phyloP scores from a whole-genome alignment of 352 stramenopile species.

The Ochromonadaceae sp. region DNA sequence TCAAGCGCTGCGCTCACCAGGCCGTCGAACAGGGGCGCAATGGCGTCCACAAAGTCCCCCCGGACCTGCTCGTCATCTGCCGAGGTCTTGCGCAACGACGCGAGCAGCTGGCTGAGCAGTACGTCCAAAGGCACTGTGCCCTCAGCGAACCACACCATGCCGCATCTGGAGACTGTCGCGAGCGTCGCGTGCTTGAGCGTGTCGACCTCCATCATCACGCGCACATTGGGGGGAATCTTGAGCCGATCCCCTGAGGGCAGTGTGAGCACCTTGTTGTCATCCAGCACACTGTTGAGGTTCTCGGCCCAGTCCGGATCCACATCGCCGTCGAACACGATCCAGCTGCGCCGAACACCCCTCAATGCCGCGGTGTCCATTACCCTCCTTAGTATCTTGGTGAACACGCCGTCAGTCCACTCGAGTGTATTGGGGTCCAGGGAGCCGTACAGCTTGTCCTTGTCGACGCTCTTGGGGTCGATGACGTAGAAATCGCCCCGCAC shows the following conservation, averaged over 20 bases:
- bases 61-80: constrained; percentile 46
- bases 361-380: neutral
- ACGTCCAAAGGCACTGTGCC: constrained; percentile 89
- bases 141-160: constrained; percentile 98
- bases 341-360: constrained; percentile 54
- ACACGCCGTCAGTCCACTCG: constrained; percentile 99
- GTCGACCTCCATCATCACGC: constrained; percentile 99
- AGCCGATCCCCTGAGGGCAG: constrained; percentile 95
- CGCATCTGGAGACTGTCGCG: constrained; percentile 97
- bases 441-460: constrained; percentile 95
- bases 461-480: constrained; percentile 97
- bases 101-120: constrained; percentile 40
- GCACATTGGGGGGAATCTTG: constrained; percentile 91
- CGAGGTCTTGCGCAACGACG: neutral
- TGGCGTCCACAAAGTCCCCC: constrained; percentile 45
- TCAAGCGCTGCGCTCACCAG: constrained; percentile 79
- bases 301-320: constrained; percentile 99
- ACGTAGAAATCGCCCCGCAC: constrained; percentile 89
- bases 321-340: constrained; percentile 99
- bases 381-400: constrained; percentile 87
- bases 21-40: constrained; percentile 37
- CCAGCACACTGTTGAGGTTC: constrained; percentile 99
- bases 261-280: constrained; percentile 96
- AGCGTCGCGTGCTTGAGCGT: constrained; percentile 92
- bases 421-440: constrained; percentile 96